Percentiles rank a stretch among this genome's conserved stretches.
Conservation (phyloP, 257 asterid genomes). For the Solanum megistacrolobum region DNA sequence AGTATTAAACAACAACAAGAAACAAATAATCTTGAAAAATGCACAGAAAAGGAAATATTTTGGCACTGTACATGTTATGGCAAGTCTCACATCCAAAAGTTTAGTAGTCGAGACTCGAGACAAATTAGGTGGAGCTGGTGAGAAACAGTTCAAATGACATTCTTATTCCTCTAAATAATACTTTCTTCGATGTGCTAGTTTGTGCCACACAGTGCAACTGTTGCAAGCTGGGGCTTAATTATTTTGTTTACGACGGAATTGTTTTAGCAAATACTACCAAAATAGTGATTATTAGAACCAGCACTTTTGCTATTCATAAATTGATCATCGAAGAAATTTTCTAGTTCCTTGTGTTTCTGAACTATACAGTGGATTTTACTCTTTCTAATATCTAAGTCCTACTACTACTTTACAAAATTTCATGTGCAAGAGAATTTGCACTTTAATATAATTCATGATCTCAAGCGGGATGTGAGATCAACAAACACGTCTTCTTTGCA, state of each 20-base stretch:
- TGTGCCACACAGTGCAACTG: not conserved
- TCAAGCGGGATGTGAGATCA: not conserved
- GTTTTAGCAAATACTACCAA: not conserved
- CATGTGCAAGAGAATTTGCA: not conserved
- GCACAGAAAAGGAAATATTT: not conserved
- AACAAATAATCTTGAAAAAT: not conserved
- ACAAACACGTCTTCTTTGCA: not conserved
- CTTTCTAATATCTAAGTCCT: not conserved
- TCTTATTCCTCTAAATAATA: not conserved
- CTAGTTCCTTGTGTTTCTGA: not conserved
- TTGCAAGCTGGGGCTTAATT: not conserved
- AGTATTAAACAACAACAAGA: not conserved
- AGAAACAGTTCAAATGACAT: not conserved
- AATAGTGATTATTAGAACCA: not conserved
- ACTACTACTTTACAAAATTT: not conserved
- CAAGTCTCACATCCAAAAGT: too few species aligned
- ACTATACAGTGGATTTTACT: not conserved
- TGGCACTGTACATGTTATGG: not conserved
- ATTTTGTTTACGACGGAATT: not conserved
- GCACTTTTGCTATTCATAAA: not conserved
- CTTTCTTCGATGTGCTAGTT: not conserved
- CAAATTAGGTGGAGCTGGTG: too few species aligned
- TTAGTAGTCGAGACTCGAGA: too few species aligned
- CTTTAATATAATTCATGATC: not conserved
- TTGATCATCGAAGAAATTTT: not conserved